Evolutionary conservation across 2,329 filamentous ascomycete genomes (phyloP).

Genomic region (Sclerotinia spermophila): DNA sequence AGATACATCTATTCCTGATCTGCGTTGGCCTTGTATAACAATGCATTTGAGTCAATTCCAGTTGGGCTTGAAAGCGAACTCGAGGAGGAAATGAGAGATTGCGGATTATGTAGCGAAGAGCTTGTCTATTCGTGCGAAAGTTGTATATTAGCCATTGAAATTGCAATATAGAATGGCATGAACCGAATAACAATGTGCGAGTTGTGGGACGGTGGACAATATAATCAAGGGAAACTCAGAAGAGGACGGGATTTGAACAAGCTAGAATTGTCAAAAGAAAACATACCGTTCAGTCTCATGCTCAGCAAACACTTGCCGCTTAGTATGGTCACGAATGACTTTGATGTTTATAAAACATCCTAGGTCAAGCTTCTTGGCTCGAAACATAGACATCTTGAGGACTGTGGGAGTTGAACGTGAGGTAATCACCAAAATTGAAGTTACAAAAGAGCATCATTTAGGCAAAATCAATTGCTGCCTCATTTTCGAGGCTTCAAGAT

Average conservation of each 20-base stretch:
- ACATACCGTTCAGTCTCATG: constrained; percentile 75
- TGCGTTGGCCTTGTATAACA: constrained; percentile 90
- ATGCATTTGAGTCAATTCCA: constrained; percentile 93
- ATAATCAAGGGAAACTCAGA: not conserved
- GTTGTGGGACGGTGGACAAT: not conserved
- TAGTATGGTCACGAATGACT: constrained; percentile 90
- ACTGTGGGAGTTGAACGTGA: not conserved
- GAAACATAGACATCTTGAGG: constrained; percentile 74
- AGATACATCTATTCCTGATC: constrained; percentile 88
- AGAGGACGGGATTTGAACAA: not conserved
- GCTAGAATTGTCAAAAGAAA: not conserved
- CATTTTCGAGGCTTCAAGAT: not conserved
- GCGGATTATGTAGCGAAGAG: constrained; percentile 85
- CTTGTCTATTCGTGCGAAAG: constrained; percentile 63
- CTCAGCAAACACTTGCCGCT: constrained; percentile 87
- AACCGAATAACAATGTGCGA: not conserved
- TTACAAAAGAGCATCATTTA: not conserved
- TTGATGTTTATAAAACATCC: constrained; percentile 83
- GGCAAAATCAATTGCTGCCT: not conserved
- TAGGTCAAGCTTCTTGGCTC: constrained; percentile 85
- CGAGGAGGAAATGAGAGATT: constrained; percentile 82
- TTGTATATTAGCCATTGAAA: constrained; percentile 10
- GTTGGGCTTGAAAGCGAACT: constrained; percentile 84
- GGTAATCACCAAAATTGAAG: not conserved
- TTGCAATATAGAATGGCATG: not conserved